Evolutionary conservation across 306 rosid species (phyloP).

Genomic region (Cicer bijugum): DNA sequence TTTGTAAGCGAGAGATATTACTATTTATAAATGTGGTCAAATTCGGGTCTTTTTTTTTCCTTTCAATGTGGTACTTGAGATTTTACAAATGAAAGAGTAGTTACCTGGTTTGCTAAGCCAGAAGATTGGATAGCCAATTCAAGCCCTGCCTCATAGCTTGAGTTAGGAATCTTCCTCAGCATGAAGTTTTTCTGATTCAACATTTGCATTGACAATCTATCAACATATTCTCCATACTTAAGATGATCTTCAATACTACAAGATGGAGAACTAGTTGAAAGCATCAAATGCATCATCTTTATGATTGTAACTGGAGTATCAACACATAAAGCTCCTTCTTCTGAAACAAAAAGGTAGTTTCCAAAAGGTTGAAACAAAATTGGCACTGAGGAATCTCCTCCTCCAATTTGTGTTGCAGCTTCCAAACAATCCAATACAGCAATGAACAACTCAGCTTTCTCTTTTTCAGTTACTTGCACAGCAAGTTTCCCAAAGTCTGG

Average conservation of each 20-base stretch:
- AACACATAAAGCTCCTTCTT: constrained; percentile 73
- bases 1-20: too few relatives aligned
- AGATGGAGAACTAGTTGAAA: constrained; percentile 53
- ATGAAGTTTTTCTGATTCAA: constrained; percentile 50
- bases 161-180: constrained; percentile 53
- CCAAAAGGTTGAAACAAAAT: constrained; percentile 74
- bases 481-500: constrained; percentile 49
- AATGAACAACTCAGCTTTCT: constrained; percentile 53
- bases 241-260: constrained; percentile 77
- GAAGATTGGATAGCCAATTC: constrained; percentile 71
- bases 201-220: constrained; percentile 48
- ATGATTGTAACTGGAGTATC: constrained; percentile 63
- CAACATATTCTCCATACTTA: constrained; percentile 71
- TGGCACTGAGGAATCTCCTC: constrained; percentile 30
- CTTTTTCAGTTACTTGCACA: constrained; percentile 50
- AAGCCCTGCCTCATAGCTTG: constrained; percentile 80
- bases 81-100: background rate
- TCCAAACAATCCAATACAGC: constrained; percentile 54
- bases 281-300: constrained; percentile 76
- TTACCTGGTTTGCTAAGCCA: constrained; percentile 71
- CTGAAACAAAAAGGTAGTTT: constrained; percentile 67
- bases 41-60: too few relatives aligned
- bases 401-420: constrained; percentile 50
- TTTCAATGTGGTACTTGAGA: too few relatives aligned
- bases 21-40: too few relatives aligned